phyloP scores from a whole-genome alignment of 305 asterid species.

The Solanum chacoense region DNA sequence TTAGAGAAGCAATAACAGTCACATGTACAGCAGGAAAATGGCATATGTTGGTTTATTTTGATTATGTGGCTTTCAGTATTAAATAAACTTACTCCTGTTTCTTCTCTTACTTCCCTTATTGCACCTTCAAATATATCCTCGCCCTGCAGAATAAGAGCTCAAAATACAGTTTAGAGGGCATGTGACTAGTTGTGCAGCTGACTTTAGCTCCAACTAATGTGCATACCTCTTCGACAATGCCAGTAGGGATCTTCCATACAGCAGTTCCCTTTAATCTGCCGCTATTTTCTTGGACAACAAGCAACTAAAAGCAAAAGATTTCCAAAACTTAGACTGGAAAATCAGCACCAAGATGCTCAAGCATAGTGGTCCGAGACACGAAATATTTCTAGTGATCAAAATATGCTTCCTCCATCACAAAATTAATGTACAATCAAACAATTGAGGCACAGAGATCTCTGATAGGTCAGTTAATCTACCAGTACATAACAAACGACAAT shows the following conservation, averaged over 20 bases:
- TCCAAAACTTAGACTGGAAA: neutral
- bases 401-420: neutral
- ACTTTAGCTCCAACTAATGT: neutral
- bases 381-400: neutral
- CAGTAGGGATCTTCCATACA: conserved; percentile 77
- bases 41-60: neutral
- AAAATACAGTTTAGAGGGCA: neutral
- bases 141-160: conserved; percentile 36
- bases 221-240: conserved; percentile 55
- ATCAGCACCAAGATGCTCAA: neutral
- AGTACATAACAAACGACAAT: neutral
- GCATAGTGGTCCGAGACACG: neutral
- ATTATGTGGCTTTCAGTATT: neutral
- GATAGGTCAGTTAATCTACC: neutral
- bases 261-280: conserved; percentile 44
- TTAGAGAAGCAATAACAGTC: conserved; percentile 14
- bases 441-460: neutral
- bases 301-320: conserved; percentile 35
- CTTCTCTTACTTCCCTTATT: conserved; percentile 68
- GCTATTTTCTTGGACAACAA: conserved; percentile 61
- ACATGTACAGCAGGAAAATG: conserved; percentile 10
- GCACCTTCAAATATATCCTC: conserved; percentile 60
- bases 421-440: neutral
- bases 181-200: neutral
- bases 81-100: conserved; percentile 57